These are phyloP conservation scores for Crithidia acanthocephali DNA, from an alignment of 208 protist species.

Conservation along the genomic window DNA sequence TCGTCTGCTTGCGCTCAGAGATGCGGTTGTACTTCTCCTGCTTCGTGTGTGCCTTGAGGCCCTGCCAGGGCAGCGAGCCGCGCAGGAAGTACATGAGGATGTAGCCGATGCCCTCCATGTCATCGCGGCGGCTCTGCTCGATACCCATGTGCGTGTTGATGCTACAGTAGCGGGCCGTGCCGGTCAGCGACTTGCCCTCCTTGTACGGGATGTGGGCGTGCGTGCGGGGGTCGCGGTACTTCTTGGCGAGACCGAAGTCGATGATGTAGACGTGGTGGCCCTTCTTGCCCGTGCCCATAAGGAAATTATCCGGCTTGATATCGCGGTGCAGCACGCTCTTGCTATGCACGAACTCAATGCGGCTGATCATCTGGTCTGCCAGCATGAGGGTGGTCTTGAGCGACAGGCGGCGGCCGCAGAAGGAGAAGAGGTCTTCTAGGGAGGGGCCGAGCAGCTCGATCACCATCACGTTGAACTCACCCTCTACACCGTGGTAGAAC, in stretches of 20 bases:
- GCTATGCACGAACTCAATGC: slow-evolving; percentile 94
- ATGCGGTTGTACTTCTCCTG: slow-evolving; percentile 99
- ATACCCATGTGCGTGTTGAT: slow-evolving; percentile 99
- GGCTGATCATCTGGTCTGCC: slow-evolving; percentile 91
- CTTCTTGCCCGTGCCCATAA: slow-evolving; percentile 92
- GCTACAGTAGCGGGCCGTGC: slow-evolving; percentile 99
- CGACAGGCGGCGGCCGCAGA: slow-evolving; percentile 85
- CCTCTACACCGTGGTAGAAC: slow-evolving; percentile 90
- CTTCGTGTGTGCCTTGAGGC: slow-evolving; percentile 96
- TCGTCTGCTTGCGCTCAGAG: slow-evolving; percentile 97
- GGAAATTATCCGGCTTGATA: slow-evolving; percentile 96
- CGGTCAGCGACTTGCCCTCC: slow-evolving; percentile 99
- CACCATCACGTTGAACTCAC: slow-evolving; percentile 95
- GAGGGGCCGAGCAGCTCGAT: slow-evolving; percentile 94
- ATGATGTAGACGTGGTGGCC: slow-evolving; percentile 96
- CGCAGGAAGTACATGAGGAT: slow-evolving; percentile 99
- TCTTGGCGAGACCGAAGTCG: slow-evolving; percentile 99
- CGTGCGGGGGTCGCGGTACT: slow-evolving; percentile 98
- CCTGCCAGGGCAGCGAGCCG: slow-evolving; percentile 99
- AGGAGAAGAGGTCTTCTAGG: slow-evolving; percentile 93
- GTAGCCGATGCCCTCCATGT: slow-evolving; percentile 99
- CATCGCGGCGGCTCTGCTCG: slow-evolving; percentile 97
- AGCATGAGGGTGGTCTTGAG: slow-evolving; percentile 95
- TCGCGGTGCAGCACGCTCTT: slow-evolving; percentile 94
- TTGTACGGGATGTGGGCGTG: slow-evolving; percentile 99